These are phyloP conservation scores for Microsporum canis DNA, from an alignment of 2,329 filamentous ascomycete species.

Conservation along the genomic window DNA sequence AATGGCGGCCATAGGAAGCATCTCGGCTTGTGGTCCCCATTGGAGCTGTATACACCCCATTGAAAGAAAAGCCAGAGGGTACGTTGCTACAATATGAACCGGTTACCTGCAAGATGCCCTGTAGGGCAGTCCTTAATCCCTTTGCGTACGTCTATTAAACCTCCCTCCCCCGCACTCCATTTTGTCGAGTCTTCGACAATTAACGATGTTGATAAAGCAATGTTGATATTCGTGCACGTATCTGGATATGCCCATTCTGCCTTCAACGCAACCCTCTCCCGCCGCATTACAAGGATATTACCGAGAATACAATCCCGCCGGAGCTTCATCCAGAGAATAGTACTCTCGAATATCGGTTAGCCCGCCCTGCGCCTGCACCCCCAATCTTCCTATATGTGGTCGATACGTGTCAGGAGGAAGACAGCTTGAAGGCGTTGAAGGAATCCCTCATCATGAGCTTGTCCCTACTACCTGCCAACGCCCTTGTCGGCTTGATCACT, in stretches of 20 bases:
- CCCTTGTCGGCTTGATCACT: slow-evolving; percentile 54
- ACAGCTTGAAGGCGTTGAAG: slow-evolving; percentile 55
- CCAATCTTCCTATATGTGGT: slow-evolving; percentile 59
- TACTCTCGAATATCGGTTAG: slow-evolving; percentile 55
- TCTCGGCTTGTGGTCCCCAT: slow-evolving; percentile 92
- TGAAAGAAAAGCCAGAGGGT: slow-evolving; percentile 80
- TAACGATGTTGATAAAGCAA: slow-evolving; percentile 33
- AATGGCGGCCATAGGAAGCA: slow-evolving; percentile 55
- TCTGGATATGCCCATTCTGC: slow-evolving; percentile 61
- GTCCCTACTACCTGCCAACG: slow-evolving; percentile 51
- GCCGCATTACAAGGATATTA: slow-evolving; percentile 59
- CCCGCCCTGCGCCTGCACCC: slow-evolving; percentile 51
- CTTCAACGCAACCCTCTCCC: slow-evolving; percentile 54
- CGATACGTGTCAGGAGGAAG: slow-evolving; percentile 58
- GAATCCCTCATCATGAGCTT: slow-evolving; percentile 57
- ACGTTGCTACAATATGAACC: slow-evolving; percentile 90
- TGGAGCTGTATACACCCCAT: slow-evolving; percentile 84
- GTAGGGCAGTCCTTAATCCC: slow-evolving; percentile 89
- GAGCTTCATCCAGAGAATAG: slow-evolving; percentile 55
- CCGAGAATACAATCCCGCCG: slow-evolving; percentile 52
- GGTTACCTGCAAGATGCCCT: slow-evolving; percentile 91
- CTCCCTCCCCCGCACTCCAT: background rate
- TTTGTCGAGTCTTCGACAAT: background rate
- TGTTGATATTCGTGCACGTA: slow-evolving; percentile 53
- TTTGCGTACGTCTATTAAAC: slow-evolving; percentile 59